Evolutionary conservation across 2,329 filamentous ascomycete genomes (phyloP), one percentile per base, ranked within the genome.

Genomic region (Ophiostoma quercus): DNA sequence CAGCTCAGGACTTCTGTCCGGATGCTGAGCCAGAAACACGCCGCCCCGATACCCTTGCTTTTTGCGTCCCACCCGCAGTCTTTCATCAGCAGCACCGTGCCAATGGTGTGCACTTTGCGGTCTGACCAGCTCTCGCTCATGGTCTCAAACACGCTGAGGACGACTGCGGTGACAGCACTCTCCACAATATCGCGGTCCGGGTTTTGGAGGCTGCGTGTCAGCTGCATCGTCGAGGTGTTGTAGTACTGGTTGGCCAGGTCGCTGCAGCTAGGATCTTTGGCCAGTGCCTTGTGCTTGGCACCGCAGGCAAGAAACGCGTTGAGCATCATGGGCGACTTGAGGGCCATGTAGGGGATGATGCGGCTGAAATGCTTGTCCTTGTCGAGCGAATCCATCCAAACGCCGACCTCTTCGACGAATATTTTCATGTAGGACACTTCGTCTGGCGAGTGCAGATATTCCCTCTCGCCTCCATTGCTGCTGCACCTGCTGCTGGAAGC

Each of bases 301-400:
- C 93, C 94, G 77, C 94, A 97, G 6, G 94, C 93, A 41, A 97
- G 82, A 72, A 96, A 90, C 0, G 94, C 92, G 76, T 96, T 94
- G 41, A 96, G 84, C 14, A 98, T 84, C 90, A 97, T 94, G 0
- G 92, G 90, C 71, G 95, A 92, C 69, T 88, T 86, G 32, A 97
- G 82, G 0, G 93, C 89, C 75, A 94, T 87, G 75, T 92, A 93
- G 0, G 94, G 93, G n/a, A 97, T 83, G 22, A 92, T 82, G 66
- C 90, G 86, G 32, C 92, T 92, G 78, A 97, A 97, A 81, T 96
- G 91, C 80, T 94, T 94, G 73, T 89, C 85, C 43, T 88, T 85
- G 80, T 96, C 92, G 82, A 97, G 88, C 60, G 89, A 92, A 79
- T 97, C 94, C 92, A 98, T 96, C 92, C 94, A 97, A 2, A 92